These are phyloP conservation scores for Colletotrichum abscissum DNA, from an alignment of 2,329 filamentous ascomycete genomes.

Conservation along the genomic window DNA sequence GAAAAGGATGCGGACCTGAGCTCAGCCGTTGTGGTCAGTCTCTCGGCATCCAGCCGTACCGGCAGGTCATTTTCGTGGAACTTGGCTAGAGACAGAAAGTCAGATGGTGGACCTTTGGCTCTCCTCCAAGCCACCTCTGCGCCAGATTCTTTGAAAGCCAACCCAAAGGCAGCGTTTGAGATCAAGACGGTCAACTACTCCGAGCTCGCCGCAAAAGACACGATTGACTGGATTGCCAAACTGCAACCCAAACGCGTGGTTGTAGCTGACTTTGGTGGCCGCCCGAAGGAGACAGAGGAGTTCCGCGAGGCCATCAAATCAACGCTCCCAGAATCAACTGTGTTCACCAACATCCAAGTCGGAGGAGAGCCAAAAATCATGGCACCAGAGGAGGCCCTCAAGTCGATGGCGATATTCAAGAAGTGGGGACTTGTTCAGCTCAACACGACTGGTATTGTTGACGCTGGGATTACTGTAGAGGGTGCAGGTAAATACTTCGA, in stretches of 20 bases:
- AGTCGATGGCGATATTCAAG: not conserved
- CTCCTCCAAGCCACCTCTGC: slow-evolving; percentile 43
- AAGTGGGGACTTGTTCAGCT: slow-evolving; percentile 17
- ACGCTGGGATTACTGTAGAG: slow-evolving; percentile 17
- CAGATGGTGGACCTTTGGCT: slow-evolving; percentile 36
- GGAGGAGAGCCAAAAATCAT: slow-evolving; percentile 11
- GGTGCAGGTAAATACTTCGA: slow-evolving; percentile 4
- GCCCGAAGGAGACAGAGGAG: not conserved
- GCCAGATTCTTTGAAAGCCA: slow-evolving; percentile 15
- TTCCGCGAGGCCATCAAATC: slow-evolving; percentile 13
- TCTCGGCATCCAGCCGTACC: slow-evolving; percentile 45
- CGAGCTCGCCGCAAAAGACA: slow-evolving; percentile 3
- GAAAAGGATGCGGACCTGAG: slow-evolving; percentile 45
- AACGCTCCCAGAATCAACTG: not conserved
- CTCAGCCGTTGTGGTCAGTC: slow-evolving; percentile 45
- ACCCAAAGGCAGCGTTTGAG: not conserved
- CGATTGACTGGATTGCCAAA: slow-evolving; percentile 29
- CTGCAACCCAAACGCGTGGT: slow-evolving; percentile 36
- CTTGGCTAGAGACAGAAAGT: slow-evolving; percentile 36
- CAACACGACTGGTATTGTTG: slow-evolving; percentile 32
- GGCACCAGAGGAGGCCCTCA: not conserved
- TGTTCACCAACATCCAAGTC: slow-evolving; percentile 2
- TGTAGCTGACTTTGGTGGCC: slow-evolving; percentile 38
- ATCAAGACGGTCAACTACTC: slow-evolving; percentile 33
- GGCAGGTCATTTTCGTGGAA: slow-evolving; percentile 42